Evolutionary conservation across 192 early-diverging fungal genomes (phyloP).

Genomic region (Neocallimastix lanati): DNA sequence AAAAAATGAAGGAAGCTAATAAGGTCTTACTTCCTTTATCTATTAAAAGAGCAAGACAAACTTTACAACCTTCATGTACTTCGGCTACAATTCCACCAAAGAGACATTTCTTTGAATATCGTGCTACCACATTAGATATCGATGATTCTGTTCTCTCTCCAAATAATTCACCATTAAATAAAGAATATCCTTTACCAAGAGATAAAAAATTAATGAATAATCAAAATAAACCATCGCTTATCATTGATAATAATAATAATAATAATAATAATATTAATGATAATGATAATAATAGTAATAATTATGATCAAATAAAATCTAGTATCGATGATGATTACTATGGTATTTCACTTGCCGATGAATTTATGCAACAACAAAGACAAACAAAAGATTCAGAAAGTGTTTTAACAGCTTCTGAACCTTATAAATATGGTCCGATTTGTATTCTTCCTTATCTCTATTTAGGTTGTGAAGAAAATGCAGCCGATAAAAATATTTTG

Average conservation of each 20-base stretch:
- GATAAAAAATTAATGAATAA: neutral
- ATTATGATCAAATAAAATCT: neutral
- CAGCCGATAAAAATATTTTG: constrained; percentile 23
- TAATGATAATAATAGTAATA: too few relatives aligned
- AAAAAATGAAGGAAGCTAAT: neutral
- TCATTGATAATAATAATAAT: neutral
- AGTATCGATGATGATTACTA: neutral
- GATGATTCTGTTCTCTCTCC: neutral
- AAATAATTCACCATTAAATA: neutral
- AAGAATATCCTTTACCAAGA: neutral
- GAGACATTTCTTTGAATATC: neutral
- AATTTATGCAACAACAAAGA: neutral
- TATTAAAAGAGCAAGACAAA: neutral
- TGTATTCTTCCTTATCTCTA: constrained; percentile 42
- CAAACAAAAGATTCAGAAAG: neutral
- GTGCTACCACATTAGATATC: neutral
- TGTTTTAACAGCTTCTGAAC: constrained; percentile 1
- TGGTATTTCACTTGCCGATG: neutral
- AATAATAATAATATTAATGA: too few relatives aligned
- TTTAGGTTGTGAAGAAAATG: constrained; percentile 47
- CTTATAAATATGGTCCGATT: constrained; percentile 35
- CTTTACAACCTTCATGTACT: neutral
- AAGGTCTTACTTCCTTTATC: neutral
- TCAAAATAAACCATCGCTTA: neutral
- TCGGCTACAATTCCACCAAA: neutral